Evolutionary conservation across 2,329 filamentous ascomycete genomes (phyloP), one percentile per base, ranked within the genome.

Genomic region (Truncatella angustata): DNA sequence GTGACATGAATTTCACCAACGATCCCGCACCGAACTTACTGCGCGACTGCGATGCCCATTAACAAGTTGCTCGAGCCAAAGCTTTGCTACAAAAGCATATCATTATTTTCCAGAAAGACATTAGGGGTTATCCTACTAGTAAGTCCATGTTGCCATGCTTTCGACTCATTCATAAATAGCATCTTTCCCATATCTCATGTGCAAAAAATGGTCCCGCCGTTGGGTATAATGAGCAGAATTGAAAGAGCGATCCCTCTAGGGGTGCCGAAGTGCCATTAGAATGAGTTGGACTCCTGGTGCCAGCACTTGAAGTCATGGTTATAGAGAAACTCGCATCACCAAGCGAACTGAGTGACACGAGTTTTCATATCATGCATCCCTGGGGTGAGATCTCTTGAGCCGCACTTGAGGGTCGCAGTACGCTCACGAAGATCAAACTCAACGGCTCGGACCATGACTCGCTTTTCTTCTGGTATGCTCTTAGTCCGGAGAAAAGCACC

Each of bases 371-470:
- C 80, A 1, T 66, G 68, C 50, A 70, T 65, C 0, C 73, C 78
- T 1, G 73, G 71, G 4, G 69, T 72, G n/a, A 80, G 63, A 5
- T 76, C 76, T 36, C 81, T 70, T 7, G 79, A 80, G n/a, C 81
- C 81, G 28, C 82, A 79, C 54, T 73, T 68, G 23, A 84, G 65
- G 9, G 70, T 66, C 4, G 81, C 81, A 49, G 67, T 70, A 42
- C 77, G 74, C 45, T 75, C 70, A 28, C 77, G 75, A 44, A 84
- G 69, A 58, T 84, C 76, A 58, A 84, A 84, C 56, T 83, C 76
- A 18, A 81, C 79, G 0, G 77, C 68, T 51, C 76, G 73, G 42
- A 84, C 73, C 73, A 82, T 82, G 51, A 84, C 71, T 9, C 81
- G 75, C 60, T 71, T 79, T 52, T 79, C 73, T 53, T 79, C 79